A percentile compares a stretch with the other conserved stretches of the same genome.
These are phyloP conservation scores for Linnemannia hyalina DNA, from an alignment of 192 early-diverging fungal species.

Conservation along the genomic window DNA sequence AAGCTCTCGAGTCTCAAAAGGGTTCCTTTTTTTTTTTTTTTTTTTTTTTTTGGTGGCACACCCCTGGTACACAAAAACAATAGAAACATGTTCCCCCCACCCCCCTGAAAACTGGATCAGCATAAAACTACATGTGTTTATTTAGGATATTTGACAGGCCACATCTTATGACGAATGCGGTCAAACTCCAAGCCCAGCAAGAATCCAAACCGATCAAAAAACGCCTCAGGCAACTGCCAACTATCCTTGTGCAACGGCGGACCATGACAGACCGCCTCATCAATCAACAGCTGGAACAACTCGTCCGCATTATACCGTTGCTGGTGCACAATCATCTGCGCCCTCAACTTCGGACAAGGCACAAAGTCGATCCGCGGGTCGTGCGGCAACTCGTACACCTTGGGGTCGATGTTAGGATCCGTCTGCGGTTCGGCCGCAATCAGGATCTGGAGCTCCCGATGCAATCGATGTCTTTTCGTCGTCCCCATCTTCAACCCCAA, in stretches of 20 bases:
- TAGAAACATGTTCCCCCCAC: not conserved
- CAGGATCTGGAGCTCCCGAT: slow-evolving; percentile 26
- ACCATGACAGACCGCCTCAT: slow-evolving; percentile 54
- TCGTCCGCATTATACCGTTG: slow-evolving; percentile 41
- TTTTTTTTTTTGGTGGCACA: not conserved
- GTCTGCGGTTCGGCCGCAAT: slow-evolving; percentile 3
- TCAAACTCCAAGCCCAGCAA: slow-evolving; percentile 37
- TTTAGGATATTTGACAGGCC: slow-evolving; percentile 33
- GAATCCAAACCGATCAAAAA: slow-evolving; percentile 54
- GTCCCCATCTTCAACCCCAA: slow-evolving; percentile 21
- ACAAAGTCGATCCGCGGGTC: slow-evolving; percentile 55
- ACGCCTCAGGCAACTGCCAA: slow-evolving; percentile 55
- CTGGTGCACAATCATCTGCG: slow-evolving; percentile 58
- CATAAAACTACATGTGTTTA: not conserved
- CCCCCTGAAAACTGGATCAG: not conserved
- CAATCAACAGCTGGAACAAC: slow-evolving; percentile 41
- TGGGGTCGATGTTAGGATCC: slow-evolving; percentile 47
- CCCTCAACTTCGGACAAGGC: slow-evolving; percentile 51
- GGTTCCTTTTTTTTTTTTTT: not conserved
- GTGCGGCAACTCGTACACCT: slow-evolving; percentile 48
- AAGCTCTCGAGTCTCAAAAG: too few species aligned
- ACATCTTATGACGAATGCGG: slow-evolving; percentile 41
- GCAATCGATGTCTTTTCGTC: slow-evolving; percentile 21
- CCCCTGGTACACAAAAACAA: not conserved
- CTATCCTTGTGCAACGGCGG: slow-evolving; percentile 36